These are phyloP conservation scores for Chimonanthus praecox DNA, from an alignment of 164 flowering plant species.

Conservation along the genomic window DNA sequence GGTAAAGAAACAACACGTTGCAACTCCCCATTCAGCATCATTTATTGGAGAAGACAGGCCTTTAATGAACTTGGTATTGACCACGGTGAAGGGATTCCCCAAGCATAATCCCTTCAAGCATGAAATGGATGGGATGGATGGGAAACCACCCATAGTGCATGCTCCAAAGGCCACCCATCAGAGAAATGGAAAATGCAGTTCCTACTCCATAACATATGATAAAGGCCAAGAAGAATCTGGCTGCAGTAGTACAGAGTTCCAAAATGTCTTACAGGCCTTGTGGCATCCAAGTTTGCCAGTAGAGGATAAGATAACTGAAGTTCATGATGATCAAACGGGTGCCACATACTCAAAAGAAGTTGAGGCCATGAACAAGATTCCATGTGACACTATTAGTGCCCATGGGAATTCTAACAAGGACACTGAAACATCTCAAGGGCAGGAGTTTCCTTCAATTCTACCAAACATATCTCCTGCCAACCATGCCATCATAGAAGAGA, in stretches of 20 bases:
- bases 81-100: slow-evolving; percentile 56
- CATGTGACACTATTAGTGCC: slow-evolving; percentile 16
- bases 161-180: slow-evolving; percentile 21
- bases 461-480: slow-evolving; percentile 14
- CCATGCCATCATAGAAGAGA: slow-evolving; percentile 14
- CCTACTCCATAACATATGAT: slow-evolving; percentile 11
- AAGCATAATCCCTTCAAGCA: slow-evolving; percentile 15
- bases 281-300: slow-evolving; percentile 30
- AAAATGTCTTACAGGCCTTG: slow-evolving; percentile 49
- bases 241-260: slow-evolving; percentile 43
- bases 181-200: slow-evolving; percentile 18
- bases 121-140: slow-evolving; percentile 11
- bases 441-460: slow-evolving; percentile 9
- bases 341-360: slow-evolving; percentile 20
- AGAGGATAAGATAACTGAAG: slow-evolving; percentile 8
- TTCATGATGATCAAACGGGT: slow-evolving; percentile 14
- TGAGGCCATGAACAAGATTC: slow-evolving; percentile 17
- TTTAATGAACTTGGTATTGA: slow-evolving; percentile 77
- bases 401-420: slow-evolving; percentile 13
- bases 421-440: not conserved
- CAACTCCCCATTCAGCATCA: slow-evolving; percentile 30
- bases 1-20: slow-evolving; percentile 29
- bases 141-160: slow-evolving; percentile 27
- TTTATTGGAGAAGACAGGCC: slow-evolving; percentile 44
- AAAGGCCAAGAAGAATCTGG: slow-evolving; percentile 16